Evolutionary conservation across 441 rosid genomes (phyloP).

Genomic region (Euphorbia schlechtendalii): DNA sequence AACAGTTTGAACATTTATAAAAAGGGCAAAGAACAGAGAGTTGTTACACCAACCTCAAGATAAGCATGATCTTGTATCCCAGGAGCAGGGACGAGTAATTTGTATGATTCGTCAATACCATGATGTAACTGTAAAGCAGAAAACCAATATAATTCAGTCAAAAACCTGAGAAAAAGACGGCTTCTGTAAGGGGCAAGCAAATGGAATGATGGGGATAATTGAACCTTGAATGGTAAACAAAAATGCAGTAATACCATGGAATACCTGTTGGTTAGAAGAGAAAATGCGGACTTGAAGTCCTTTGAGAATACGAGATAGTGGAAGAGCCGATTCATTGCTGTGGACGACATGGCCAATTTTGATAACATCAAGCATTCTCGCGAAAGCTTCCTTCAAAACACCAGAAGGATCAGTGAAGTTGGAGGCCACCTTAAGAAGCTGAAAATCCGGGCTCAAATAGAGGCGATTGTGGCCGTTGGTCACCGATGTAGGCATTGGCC

Average conservation of each 20-base stretch:
- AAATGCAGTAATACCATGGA: neutral
- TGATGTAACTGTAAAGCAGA: slow-evolving; percentile 47
- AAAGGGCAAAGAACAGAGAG: neutral
- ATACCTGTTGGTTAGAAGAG: slow-evolving; percentile 38
- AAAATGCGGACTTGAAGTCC: slow-evolving; percentile 38
- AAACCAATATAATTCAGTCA: neutral
- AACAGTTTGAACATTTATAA: slow-evolving; percentile 1
- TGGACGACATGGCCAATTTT: slow-evolving; percentile 35
- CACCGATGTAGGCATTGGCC: slow-evolving; percentile 55
- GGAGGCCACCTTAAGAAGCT: slow-evolving; percentile 30
- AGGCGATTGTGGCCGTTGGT: slow-evolving; percentile 33
- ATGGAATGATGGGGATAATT: too few species aligned
- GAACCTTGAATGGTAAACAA: too few species aligned
- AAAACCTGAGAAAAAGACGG: neutral
- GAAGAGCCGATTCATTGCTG: slow-evolving; percentile 27
- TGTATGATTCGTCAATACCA: slow-evolving; percentile 63
- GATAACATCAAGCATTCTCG: slow-evolving; percentile 38
- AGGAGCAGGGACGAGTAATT: slow-evolving; percentile 38
- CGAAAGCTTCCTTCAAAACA: slow-evolving; percentile 46
- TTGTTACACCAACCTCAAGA: slow-evolving; percentile 43
- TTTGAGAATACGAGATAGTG: slow-evolving; percentile 28
- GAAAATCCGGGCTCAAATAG: slow-evolving; percentile 32
- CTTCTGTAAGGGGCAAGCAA: too few species aligned
- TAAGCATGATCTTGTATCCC: slow-evolving; percentile 40
- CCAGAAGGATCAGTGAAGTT: slow-evolving; percentile 34